Base-by-base conservation (phyloP, 768 basidiomycete genomes). In the Kwoniella sp. region DNA sequence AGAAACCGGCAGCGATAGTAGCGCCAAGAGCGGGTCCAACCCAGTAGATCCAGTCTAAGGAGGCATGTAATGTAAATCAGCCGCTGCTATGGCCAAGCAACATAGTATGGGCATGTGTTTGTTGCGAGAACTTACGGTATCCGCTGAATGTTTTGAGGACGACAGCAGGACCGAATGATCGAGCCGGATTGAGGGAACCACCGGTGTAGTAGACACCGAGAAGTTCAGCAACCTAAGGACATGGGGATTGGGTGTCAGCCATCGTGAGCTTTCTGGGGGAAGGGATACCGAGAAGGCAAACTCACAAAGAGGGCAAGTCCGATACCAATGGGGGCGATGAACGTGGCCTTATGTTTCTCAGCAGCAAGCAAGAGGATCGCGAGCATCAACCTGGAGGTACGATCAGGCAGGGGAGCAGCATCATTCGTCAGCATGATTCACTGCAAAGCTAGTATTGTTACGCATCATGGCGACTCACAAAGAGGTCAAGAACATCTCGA, bases 321-420 rank as follows among this genome's bases (percentile, higher is more conserved):
- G 58, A 83, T 83, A 55, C 82, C 83, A 67, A 83, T 78, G 0
- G 83, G 83, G 12, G 83, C 82, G 30, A 83, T 75, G 72, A 81
- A 82, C 0, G 83, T 83, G 1, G 82, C 82, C 62, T 82, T 81
- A 70, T 80, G 78, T 63, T 80, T 80, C 68, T 80, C 79, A 26
- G 79, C 79, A 22, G 79, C 79, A 2, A 80, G 74, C 4, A 80
- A 62, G 20, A 80, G 67, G 31, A 75, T 75, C 29, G 71, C 71
- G 4, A 72, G 55, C 71, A 72, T 72, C 56, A 75, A 63, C 23
- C 71, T 69, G 56, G 1, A 17, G 31, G n/a, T n/a, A 48, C 22
- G 45, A 50, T 57, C 26, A 17, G 8, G 15, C 4, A 48, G 5
- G 47, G 37, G 28, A 8, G 4, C 3, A 22, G 15, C 20, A 20